Evolutionary conservation across 768 basidiomycete species (phyloP).

Genomic region (Hysterangium stoloniferum): DNA sequence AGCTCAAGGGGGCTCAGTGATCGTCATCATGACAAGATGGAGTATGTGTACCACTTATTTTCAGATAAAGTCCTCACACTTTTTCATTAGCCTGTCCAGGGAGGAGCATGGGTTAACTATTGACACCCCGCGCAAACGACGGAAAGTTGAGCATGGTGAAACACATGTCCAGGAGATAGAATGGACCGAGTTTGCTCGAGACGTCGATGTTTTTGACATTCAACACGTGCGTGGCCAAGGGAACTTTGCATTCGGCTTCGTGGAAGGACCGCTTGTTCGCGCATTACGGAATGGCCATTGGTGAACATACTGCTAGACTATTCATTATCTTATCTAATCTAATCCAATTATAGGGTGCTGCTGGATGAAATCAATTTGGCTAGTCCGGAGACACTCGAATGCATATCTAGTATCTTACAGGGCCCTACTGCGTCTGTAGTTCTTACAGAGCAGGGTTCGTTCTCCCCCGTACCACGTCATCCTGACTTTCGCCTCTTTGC

Average conservation of each 20-base stretch:
- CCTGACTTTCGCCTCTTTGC: conserved; percentile 94
- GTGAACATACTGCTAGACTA: conserved; percentile 40
- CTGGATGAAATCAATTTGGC: conserved; percentile 97
- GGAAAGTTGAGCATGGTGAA: conserved; percentile 46
- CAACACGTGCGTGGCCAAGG: conserved; percentile 85
- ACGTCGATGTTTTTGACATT: conserved; percentile 74
- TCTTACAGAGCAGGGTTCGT: conserved; percentile 84
- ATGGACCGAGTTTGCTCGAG: conserved; percentile 63
- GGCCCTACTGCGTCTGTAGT: conserved; percentile 85
- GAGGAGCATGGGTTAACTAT: conserved; percentile 26
- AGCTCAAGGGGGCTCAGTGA: not conserved
- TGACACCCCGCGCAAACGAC: conserved; percentile 57
- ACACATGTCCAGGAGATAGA: conserved; percentile 37
- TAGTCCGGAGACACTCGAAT: conserved; percentile 89
- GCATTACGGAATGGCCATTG: conserved; percentile 86
- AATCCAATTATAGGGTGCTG: conserved; percentile 55
- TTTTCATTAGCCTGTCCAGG: no score
- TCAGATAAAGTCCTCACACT: no score
- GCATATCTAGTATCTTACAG: conserved; percentile 79
- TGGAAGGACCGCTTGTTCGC: conserved; percentile 92
- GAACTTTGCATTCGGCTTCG: conserved; percentile 89
- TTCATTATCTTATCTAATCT: conserved; percentile 1
- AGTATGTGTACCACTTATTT: no score
- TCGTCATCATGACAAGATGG: not conserved
- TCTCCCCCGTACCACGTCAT: conserved; percentile 86